A percentile compares a stretch with the other conserved stretches of the same genome.
Evolutionary conservation across 129 eudicot species (phyloP).

Genomic region (Pittosporum tobira): DNA sequence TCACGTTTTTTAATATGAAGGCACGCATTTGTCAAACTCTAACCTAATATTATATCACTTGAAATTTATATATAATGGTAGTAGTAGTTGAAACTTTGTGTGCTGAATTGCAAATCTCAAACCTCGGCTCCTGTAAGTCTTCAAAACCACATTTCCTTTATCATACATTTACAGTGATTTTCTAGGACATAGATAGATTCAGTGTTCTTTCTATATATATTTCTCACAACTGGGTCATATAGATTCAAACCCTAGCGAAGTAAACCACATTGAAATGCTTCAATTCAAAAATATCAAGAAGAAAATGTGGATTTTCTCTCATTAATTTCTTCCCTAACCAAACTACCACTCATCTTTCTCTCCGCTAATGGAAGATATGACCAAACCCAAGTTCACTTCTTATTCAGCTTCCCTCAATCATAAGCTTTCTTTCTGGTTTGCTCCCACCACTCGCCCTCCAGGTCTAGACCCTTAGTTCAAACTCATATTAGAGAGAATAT

Average conservation of each 20-base stretch:
- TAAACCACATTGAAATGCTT: constrained; percentile 36
- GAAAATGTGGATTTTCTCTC: constrained; percentile 70
- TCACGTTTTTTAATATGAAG: no score
- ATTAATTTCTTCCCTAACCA: constrained; percentile 15
- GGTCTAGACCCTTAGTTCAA: constrained; percentile 53
- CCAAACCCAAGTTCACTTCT: constrained; percentile 17
- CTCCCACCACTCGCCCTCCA: constrained; percentile 83
- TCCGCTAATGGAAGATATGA: constrained; percentile 35
- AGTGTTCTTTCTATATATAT: constrained; percentile 23
- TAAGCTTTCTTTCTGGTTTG: constrained; percentile 76
- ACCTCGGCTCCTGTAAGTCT: no score
- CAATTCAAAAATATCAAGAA: constrained; percentile 44
- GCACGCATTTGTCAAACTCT: no score
- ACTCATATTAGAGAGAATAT: neutral
- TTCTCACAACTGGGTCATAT: constrained; percentile 25
- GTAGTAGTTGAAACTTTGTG: no score
- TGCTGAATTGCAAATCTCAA: no score
- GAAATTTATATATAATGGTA: no score
- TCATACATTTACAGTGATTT: neutral
- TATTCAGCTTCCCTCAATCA: constrained; percentile 29
- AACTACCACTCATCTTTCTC: constrained; percentile 11
- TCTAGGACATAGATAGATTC: constrained; percentile 24
- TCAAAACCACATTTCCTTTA: no score
- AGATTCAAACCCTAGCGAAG: constrained; percentile 10
- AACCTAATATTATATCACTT: no score